These are phyloP conservation scores for Hebeloma cylindrosporum DNA, from an alignment of 768 basidiomycete species.

Conservation along the genomic window DNA sequence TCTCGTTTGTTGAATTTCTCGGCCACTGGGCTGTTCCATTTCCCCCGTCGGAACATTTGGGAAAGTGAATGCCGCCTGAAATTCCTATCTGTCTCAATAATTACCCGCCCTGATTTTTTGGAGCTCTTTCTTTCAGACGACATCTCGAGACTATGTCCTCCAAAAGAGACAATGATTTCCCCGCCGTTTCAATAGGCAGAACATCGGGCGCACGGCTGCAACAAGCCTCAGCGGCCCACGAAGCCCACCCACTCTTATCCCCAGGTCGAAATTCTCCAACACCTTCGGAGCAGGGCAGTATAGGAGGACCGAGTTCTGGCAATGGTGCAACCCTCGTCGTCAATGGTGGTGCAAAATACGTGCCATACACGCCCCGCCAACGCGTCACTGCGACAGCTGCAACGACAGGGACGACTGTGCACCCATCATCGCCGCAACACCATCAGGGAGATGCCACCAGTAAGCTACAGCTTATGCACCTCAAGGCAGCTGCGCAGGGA, in stretches of 20 bases:
- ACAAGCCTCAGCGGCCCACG: conserved; percentile 45
- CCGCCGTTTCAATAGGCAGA: conserved; percentile 56
- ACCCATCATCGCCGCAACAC: conserved; percentile 46
- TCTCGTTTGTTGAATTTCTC: neutral
- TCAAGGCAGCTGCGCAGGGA: conserved; percentile 70
- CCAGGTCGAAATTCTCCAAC: conserved; percentile 32
- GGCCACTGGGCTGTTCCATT: neutral
- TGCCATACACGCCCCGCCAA: conserved; percentile 77
- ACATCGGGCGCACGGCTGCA: conserved; percentile 42
- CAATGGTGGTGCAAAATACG: conserved; percentile 50
- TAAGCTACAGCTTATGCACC: conserved; percentile 68
- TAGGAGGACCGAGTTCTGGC: conserved; percentile 8
- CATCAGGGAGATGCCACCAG: conserved; percentile 60
- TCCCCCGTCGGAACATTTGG: neutral
- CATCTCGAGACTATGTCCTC: conserved; percentile 29
- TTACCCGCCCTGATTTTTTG: neutral
- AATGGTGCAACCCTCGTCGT: conserved; percentile 12
- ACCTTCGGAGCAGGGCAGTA: conserved; percentile 26
- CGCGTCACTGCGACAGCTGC: conserved; percentile 46
- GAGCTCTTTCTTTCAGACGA: neutral
- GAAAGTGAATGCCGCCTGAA: neutral
- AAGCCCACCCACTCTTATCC: conserved; percentile 70
- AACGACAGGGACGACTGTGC: conserved; percentile 50
- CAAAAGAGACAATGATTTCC: conserved; percentile 40
- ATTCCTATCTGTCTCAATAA: neutral